Conservation (phyloP, 2,329 filamentous ascomycete species). For the Calonectria multiphialidica region DNA sequence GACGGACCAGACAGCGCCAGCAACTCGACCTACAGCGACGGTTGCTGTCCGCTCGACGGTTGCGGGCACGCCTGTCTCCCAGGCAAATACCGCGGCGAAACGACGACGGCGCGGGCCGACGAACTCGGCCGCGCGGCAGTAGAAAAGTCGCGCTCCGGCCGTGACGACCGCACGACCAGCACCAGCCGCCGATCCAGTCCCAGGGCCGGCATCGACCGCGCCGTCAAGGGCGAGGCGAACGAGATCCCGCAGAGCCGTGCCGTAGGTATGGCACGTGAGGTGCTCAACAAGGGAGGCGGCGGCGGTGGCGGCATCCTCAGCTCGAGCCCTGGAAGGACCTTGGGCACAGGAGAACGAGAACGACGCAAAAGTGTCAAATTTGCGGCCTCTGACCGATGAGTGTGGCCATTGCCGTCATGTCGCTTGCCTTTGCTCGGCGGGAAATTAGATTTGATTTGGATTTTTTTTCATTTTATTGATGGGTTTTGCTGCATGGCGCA, state of each 20-base stretch:
- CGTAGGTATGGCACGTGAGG: constrained; percentile 70
- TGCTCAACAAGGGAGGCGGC: constrained; percentile 52
- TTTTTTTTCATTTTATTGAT: neutral
- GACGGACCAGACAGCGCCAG: constrained; percentile 30
- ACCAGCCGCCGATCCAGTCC: constrained; percentile 47
- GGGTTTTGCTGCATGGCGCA: constrained; percentile 7
- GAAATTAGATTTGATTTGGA: neutral
- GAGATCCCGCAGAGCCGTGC: constrained; percentile 71
- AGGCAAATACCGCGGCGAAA: constrained; percentile 65
- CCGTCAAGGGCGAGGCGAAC: constrained; percentile 59
- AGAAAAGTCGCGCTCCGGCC: constrained; percentile 48
- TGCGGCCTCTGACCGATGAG: constrained; percentile 53
- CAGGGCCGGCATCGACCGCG: constrained; percentile 36
- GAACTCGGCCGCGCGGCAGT: constrained; percentile 63
- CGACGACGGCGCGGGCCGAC: constrained; percentile 58
- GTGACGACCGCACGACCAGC: constrained; percentile 41
- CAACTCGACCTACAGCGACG: constrained; percentile 58
- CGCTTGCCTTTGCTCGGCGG: neutral
- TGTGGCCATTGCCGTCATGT: neutral
- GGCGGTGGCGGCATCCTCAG: constrained; percentile 56
- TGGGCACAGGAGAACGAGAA: constrained; percentile 59
- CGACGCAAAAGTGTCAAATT: constrained; percentile 76
- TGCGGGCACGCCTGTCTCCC: constrained; percentile 74
- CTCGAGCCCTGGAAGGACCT: constrained; percentile 60
- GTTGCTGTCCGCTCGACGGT: constrained; percentile 74